These are phyloP conservation scores for Umbelopsis ramanniana DNA, from an alignment of 192 early-diverging fungal genomes.

Conservation along the genomic window DNA sequence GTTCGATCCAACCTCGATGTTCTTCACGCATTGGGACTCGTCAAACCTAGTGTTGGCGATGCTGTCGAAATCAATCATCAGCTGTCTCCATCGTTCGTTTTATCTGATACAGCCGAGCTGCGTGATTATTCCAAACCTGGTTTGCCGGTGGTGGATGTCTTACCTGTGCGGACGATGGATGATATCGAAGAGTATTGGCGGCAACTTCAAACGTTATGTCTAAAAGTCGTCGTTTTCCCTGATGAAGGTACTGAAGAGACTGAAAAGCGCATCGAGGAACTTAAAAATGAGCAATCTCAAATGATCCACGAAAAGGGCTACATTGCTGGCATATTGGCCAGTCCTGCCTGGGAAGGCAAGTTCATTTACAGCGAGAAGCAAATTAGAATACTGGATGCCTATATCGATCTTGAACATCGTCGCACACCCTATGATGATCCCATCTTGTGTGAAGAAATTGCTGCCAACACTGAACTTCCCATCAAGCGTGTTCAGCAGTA, in stretches of 20 bases:
- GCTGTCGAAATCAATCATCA: not conserved
- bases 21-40: not conserved
- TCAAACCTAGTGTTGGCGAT: not conserved
- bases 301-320: not conserved
- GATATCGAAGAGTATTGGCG: slow-evolving; percentile 6
- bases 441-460: slow-evolving; percentile 20
- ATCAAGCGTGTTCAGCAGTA: not conserved
- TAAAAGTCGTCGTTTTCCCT: not conserved
- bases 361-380: not conserved
- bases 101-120: not conserved
- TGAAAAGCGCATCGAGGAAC: not conserved
- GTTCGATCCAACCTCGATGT: not conserved
- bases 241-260: not conserved
- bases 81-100: not conserved
- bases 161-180: not conserved
- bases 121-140: not conserved
- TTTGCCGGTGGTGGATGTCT: not conserved
- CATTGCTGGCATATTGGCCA: not conserved
- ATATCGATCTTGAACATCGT: not conserved
- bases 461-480: not conserved
- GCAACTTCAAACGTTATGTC: not conserved
- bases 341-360: not conserved
- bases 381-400: not conserved
- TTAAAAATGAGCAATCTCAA: not conserved
- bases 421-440: not conserved